Evolutionary conservation across 2,329 filamentous ascomycete genomes (phyloP).

Genomic region (Aureobasidium sp.): DNA sequence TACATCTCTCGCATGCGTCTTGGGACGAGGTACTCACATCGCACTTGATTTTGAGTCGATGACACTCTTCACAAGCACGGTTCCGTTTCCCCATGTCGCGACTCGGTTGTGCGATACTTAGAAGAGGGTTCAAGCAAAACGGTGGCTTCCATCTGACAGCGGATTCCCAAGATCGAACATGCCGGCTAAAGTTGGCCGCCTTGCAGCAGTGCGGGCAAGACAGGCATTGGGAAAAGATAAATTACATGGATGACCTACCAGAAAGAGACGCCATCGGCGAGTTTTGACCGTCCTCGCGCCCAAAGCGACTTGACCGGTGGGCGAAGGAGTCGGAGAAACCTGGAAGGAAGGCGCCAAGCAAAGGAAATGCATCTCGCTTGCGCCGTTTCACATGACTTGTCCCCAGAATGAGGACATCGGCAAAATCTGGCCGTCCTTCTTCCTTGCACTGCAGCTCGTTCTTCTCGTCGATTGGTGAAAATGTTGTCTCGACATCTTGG

Average conservation of each 20-base stretch:
- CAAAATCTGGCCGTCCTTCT: neutral
- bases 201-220: too few species aligned
- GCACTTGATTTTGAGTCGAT: slow-evolving; percentile 33
- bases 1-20: slow-evolving; percentile 31
- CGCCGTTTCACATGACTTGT: neutral
- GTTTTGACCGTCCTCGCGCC: neutral
- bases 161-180: too few species aligned
- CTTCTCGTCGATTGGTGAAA: neutral
- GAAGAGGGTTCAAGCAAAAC: neutral
- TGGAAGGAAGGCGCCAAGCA: neutral
- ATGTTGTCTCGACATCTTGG: neutral
- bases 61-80: slow-evolving; percentile 30
- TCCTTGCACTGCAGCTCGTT: neutral
- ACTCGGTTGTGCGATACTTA: neutral
- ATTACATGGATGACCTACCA: neutral
- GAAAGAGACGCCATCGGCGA: neutral
- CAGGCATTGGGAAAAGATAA: neutral
- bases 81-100: slow-evolving; percentile 23
- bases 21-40: slow-evolving; percentile 26
- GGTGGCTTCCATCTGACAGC: neutral
- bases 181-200: slow-evolving; percentile 1
- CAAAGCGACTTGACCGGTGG: neutral
- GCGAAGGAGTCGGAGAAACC: neutral
- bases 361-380: neutral
- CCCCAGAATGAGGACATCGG: neutral